Evolutionary conservation across 139 green algal genomes (phyloP).

Genomic region (Coelastrella sp.): DNA sequence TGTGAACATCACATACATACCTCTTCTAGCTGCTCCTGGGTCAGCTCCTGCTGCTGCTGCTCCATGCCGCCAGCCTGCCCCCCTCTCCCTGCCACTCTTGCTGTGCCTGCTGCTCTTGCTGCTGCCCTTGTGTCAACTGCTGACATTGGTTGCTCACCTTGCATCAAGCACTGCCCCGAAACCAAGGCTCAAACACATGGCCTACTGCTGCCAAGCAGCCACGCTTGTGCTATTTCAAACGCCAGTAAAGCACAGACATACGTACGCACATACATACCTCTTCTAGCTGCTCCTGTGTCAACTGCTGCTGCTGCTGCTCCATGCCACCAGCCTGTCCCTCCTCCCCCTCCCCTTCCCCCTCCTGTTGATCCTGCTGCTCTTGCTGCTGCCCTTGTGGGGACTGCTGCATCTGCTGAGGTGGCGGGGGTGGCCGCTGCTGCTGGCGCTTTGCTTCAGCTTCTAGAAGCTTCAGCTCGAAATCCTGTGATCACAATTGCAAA

Average conservation of each 20-base stretch:
- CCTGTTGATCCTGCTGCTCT: constrained; percentile 30
- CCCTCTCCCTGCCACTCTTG: too few species aligned
- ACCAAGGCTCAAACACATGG: too few species aligned
- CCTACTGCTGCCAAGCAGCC: too few species aligned
- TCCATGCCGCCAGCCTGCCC: too few species aligned
- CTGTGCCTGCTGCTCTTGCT: too few species aligned
- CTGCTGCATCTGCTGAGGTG: constrained; percentile 49
- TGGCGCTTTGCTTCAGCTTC: constrained; percentile 50
- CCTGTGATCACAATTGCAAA: constrained; percentile 18
- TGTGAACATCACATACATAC: constrained; percentile 18
- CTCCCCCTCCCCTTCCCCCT: constrained; percentile 27
- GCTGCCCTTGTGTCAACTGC: too few species aligned
- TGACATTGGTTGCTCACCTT: too few species aligned
- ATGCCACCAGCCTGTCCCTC: constrained; percentile 47
- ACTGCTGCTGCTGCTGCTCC: constrained; percentile 57
- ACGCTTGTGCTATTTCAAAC: too few species aligned
- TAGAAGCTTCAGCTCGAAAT: constrained; percentile 57
- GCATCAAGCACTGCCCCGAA: too few species aligned
- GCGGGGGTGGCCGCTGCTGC: constrained; percentile 35
- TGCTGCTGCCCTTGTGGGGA: constrained; percentile 17
- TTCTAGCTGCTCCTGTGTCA: constrained; percentile 55
- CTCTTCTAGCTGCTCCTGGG: constrained; percentile 58
- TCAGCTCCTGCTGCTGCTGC: constrained; percentile 59
- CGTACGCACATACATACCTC: too few species aligned
- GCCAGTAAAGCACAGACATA: too few species aligned